Evolutionary conservation across 805 yeast genomes (phyloP), one percentile per base, ranked within the genome.

Genomic region (Starmerella sp.): DNA sequence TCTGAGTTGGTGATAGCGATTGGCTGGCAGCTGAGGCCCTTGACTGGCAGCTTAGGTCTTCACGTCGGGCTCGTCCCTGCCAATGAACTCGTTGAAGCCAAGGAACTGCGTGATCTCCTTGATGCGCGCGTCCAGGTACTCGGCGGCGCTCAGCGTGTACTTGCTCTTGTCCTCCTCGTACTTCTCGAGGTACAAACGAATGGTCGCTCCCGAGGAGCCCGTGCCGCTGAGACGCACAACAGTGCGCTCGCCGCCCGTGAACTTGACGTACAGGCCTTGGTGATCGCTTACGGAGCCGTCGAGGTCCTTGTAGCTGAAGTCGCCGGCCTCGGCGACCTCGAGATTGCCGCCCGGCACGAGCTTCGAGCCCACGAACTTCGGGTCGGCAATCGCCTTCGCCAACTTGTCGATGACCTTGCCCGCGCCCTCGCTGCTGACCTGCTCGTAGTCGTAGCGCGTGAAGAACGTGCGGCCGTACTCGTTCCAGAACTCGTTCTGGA

Each of bases 181-280:
- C 70, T 83, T 84, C 71, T 91, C 97, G 66, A 91, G 73, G 72
- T 91, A 91, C 62, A 91, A 76, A 70, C 98, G 81, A 57, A 93
- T 89, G 6, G 98, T 91, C 22, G 98, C 97, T 49, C 98, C 98
- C 1, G 95, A 83, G 1, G 97, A 89, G 14, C 98, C 98, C 2
- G 98, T 91, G 54, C 98, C 98, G 0, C 96, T 88, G 60, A 93
- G 76, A 71, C 98, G 83, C 53, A 88, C 85, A 38, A 93, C 86
- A 52, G 90, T 80, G 69, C 97, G 80, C 57, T 86, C 77, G 6
- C 97, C 96, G 64, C 82, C 82, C 50, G 78, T 79, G 59, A 89
- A 78, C 71, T 84, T 89, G 60, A 89, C 83, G 65, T 75, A 90
- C 52, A 93, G 77, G 38, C 98, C 98, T 75, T 91, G 98, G 66